Percentiles rank a stretch among this genome's conserved stretches.
Evolutionary conservation across 1,284 basidiomycete species (phyloP).

Genomic region (Entoloma clypeatum): DNA sequence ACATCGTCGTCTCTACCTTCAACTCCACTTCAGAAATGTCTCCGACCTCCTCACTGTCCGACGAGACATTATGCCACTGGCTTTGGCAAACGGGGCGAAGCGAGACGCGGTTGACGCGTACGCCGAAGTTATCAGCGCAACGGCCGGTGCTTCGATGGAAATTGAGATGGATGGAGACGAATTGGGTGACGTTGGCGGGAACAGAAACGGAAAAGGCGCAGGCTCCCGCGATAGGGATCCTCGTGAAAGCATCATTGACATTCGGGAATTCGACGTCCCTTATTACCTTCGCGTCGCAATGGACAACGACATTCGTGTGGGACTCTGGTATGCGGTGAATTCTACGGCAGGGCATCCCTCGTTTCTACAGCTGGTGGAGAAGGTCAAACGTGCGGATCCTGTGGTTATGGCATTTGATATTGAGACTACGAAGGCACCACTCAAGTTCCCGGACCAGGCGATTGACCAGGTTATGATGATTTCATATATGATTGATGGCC

Average conservation of each 20-base stretch:
- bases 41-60: constrained; percentile 87
- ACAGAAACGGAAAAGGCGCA: constrained; percentile 32
- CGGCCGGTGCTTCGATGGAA: constrained; percentile 54
- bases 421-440: constrained; percentile 96
- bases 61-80: constrained; percentile 87
- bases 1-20: constrained; percentile 83
- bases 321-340: constrained; percentile 92
- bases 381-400: constrained; percentile 98
- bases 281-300: constrained; percentile 99
- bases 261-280: constrained; percentile 95
- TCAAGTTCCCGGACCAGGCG: constrained; percentile 97
- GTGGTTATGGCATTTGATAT: constrained; percentile 99
- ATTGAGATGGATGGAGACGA: constrained; percentile 69
- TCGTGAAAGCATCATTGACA: constrained; percentile 88
- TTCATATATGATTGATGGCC: constrained; percentile 96
- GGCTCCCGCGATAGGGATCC: constrained; percentile 69
- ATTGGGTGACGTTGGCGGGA: constrained; percentile 52
- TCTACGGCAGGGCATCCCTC: constrained; percentile 80
- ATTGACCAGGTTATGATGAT: constrained; percentile 99
- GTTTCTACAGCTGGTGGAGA: constrained; percentile 73
- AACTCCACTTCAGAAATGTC: constrained; percentile 90
- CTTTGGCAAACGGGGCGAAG: constrained; percentile 88
- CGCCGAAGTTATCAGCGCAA: constrained; percentile 91
- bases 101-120: constrained; percentile 96
- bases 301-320: constrained; percentile 96